These are phyloP conservation scores for Linanthus parryae DNA, from an alignment of 148 eudicot species.

Conservation along the genomic window DNA sequence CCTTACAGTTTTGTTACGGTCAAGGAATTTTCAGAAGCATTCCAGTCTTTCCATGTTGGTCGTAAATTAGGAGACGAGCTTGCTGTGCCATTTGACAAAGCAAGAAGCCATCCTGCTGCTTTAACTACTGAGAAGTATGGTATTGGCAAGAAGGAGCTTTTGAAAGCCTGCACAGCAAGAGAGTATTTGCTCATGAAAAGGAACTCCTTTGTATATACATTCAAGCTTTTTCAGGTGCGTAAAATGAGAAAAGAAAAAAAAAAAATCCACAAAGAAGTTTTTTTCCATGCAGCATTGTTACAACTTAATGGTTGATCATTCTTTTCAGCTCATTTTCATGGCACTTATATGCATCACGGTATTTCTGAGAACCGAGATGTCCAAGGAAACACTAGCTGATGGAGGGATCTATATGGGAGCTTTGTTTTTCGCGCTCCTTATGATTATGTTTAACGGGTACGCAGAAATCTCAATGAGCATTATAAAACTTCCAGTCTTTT, in stretches of 20 bases:
- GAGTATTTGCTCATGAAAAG: slow-evolving; percentile 19
- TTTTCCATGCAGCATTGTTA: neutral
- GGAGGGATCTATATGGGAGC: slow-evolving; percentile 7
- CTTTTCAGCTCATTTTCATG: neutral
- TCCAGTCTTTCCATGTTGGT: slow-evolving; percentile 36
- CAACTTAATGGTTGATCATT: too few species aligned
- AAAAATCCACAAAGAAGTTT: neutral
- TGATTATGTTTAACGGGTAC: slow-evolving; percentile 3
- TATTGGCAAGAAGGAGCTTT: slow-evolving; percentile 6
- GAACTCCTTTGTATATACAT: slow-evolving; percentile 19
- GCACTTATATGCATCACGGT: neutral
- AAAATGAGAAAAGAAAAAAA: neutral
- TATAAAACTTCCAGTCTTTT: slow-evolving; percentile 6
- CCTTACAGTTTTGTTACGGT: slow-evolving; percentile 29
- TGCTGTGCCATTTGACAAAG: slow-evolving; percentile 27
- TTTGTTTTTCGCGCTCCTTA: slow-evolving; percentile 1
- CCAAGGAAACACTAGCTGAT: slow-evolving; percentile 3
- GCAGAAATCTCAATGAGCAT: slow-evolving; percentile 7
- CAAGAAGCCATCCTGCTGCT: slow-evolving; percentile 33
- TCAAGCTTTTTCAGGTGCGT: slow-evolving; percentile 17
- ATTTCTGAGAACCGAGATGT: slow-evolving; percentile 5
- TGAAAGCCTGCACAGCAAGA: slow-evolving; percentile 11
- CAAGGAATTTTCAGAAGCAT: slow-evolving; percentile 36
- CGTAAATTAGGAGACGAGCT: slow-evolving; percentile 26
- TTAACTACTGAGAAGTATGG: slow-evolving; percentile 21